Evolutionary conservation across 495 filamentous ascomycete species (phyloP).

Genomic region (Talaromyces proteolyticus): DNA sequence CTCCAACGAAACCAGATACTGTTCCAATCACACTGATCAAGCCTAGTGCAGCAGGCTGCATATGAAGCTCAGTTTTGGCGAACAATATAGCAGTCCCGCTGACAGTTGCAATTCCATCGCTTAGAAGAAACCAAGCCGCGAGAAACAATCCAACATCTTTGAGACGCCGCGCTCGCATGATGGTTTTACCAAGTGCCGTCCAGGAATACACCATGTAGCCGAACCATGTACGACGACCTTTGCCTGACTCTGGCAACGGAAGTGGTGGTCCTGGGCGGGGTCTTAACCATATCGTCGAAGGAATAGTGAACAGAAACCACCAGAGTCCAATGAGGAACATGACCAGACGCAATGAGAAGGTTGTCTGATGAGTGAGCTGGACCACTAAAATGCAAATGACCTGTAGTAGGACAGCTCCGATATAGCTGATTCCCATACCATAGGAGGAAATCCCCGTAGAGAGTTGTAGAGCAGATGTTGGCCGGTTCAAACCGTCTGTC

Average conservation of each 20-base stretch:
- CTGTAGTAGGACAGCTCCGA: slow-evolving; percentile 75
- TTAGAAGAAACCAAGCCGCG: slow-evolving; percentile 88
- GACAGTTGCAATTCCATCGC: slow-evolving; percentile 89
- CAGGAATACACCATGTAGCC: slow-evolving; percentile 76
- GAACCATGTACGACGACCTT: slow-evolving; percentile 39
- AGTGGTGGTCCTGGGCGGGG: slow-evolving; percentile 85
- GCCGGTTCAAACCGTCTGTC: slow-evolving; percentile 3
- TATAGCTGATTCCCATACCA: slow-evolving; percentile 88
- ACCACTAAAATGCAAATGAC: slow-evolving; percentile 69
- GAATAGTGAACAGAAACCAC: slow-evolving; percentile 92
- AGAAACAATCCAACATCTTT: slow-evolving; percentile 87
- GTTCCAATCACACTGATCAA: slow-evolving; percentile 92
- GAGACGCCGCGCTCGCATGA: slow-evolving; percentile 69
- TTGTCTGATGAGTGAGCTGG: slow-evolving; percentile 61
- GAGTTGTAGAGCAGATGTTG: slow-evolving; percentile 30
- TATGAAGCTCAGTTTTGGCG: slow-evolving; percentile 86
- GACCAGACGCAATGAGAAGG: slow-evolving; percentile 72
- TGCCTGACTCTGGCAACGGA: slow-evolving; percentile 22
- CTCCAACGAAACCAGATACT: slow-evolving; percentile 73
- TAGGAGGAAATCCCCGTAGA: slow-evolving; percentile 83
- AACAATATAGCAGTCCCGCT: slow-evolving; percentile 94
- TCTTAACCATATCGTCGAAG: slow-evolving; percentile 84
- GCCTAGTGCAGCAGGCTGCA: slow-evolving; percentile 83
- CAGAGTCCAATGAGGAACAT: slow-evolving; percentile 85
- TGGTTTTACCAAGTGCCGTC: slow-evolving; percentile 75